A percentile compares a stretch with the other conserved stretches of the same genome.
Conservation (phyloP, 768 basidiomycete species). For the Leccinum rimulosum region DNA sequence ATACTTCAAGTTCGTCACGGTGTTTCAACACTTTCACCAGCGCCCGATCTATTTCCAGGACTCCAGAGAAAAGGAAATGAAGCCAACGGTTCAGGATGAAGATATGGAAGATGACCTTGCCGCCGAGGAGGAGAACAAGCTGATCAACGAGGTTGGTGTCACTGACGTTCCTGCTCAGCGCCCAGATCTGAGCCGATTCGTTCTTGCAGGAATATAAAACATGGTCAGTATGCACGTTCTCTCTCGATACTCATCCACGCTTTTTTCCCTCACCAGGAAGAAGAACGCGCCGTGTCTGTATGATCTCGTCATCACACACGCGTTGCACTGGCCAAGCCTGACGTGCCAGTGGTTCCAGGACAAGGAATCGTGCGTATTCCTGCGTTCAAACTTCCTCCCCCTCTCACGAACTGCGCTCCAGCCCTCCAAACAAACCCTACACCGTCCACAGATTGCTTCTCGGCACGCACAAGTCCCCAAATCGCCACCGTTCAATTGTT, state of each 20-base stretch:
- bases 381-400: not conserved
- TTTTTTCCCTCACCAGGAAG: slow-evolving; percentile 54
- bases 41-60: not conserved
- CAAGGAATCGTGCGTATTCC: slow-evolving; percentile 77
- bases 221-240: slow-evolving; percentile 47
- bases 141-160: slow-evolving; percentile 75
- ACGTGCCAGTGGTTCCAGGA: slow-evolving; percentile 99
- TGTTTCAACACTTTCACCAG: not conserved
- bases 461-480: slow-evolving; percentile 98
- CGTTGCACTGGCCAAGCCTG: slow-evolving; percentile 95
- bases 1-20: too few relatives aligned
- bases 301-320: slow-evolving; percentile 96
- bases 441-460: slow-evolving; percentile 91
- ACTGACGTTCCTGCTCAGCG: not conserved
- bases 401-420: slow-evolving; percentile 30
- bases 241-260: not conserved
- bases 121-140: slow-evolving; percentile 84
- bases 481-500: slow-evolving; percentile 93
- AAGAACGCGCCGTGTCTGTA: slow-evolving; percentile 98
- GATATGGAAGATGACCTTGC: slow-evolving; percentile 78
- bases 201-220: slow-evolving; percentile 75
- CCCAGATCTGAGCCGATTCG: slow-evolving; percentile 9
- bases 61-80: slow-evolving; percentile 38
- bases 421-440: slow-evolving; percentile 87
- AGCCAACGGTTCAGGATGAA: slow-evolving; percentile 47